Evolutionary conservation across 2,329 filamentous ascomycete genomes (phyloP), one percentile per base, ranked within the genome.

Genomic region (Colletotrichum siamense): DNA sequence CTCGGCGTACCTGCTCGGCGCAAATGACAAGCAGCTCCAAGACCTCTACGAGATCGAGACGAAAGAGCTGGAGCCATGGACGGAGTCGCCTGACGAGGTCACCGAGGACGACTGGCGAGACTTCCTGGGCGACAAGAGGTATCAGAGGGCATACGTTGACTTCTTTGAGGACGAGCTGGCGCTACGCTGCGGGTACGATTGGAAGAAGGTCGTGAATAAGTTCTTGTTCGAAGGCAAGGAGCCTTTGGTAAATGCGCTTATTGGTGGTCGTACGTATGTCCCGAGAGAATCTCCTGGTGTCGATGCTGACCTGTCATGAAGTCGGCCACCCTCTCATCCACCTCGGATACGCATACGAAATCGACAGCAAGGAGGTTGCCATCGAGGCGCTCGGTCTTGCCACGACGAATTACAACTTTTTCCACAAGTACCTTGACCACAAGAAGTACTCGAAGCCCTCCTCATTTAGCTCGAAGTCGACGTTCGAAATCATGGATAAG

Each of bases 131-230:
- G 92, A 95, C 82, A 90, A 90, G 80, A 92, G 88, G 77, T 98
- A 98, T 82, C 95, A 99, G 85, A 91, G 96, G 76, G 96, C 96
- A 1, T 99, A 94, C 82, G 89, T 99, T 72, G 96, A 99, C 83
- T 99, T 97, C 83, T 99, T 98, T 82, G 97, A 99, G 83, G 97
- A 99, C 83, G 92, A 95, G 81, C 88, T 99, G 34, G 96, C 95
- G 5, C 86, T 91, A 84, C 86, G 88, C 32, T 91, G 93, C 80
- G 89, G 92, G 44, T 99, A 98, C 83, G 91, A 98, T 82, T 98
- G 97, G 95, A 95, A 94, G 82, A 88, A 89, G 69, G 91, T 98
- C 4, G 87, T 98, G 10, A 87, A 92, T 5, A 91, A 96, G 77
- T 99, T 94, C 82, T 85, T 99, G 62, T 95, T 96, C 78, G 85